Conservation (phyloP, 2,329 filamentous ascomycete species). For the Dothiorella sarmentorum region DNA sequence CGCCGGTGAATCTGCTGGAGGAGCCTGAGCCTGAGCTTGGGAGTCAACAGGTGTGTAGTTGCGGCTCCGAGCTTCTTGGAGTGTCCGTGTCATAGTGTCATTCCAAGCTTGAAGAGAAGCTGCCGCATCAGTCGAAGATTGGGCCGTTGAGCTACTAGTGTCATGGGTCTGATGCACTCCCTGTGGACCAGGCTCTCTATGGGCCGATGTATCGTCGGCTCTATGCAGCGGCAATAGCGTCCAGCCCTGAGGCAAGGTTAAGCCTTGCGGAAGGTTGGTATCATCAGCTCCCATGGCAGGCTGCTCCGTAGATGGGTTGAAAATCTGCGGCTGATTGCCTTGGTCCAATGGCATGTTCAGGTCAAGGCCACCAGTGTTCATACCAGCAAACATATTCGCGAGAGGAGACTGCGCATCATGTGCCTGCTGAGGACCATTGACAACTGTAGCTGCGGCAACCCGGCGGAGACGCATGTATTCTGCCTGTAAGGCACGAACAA, state of each 20-base stretch:
- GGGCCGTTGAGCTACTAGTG: background rate
- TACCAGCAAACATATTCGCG: slow-evolving; percentile 27
- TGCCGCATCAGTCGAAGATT: background rate
- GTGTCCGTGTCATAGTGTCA: slow-evolving; percentile 8
- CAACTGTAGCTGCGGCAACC: slow-evolving; percentile 1
- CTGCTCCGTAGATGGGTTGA: slow-evolving; percentile 25
- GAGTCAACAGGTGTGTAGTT: background rate
- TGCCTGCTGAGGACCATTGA: slow-evolving; percentile 23
- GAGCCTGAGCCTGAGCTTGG: background rate
- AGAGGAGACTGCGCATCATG: slow-evolving; percentile 32
- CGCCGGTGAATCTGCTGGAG: background rate
- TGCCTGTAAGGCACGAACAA: slow-evolving; percentile 51
- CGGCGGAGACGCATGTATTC: slow-evolving; percentile 17
- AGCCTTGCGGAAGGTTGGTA: slow-evolving; percentile 32
- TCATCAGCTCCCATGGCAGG: slow-evolving; percentile 34
- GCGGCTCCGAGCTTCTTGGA: background rate
- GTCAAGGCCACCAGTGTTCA: slow-evolving; percentile 28
- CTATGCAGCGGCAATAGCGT: slow-evolving; percentile 26
- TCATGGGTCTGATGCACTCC: background rate
- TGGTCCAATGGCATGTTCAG: slow-evolving; percentile 27
- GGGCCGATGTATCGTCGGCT: background rate
- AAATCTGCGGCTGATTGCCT: slow-evolving; percentile 15
- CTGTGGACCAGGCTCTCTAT: background rate
- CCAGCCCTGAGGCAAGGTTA: slow-evolving; percentile 38
- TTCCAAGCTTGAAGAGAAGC: slow-evolving; percentile 9